Evolutionary conservation across 129 eudicot genomes (phyloP).

Genomic region (Kitagawia praeruptora): DNA sequence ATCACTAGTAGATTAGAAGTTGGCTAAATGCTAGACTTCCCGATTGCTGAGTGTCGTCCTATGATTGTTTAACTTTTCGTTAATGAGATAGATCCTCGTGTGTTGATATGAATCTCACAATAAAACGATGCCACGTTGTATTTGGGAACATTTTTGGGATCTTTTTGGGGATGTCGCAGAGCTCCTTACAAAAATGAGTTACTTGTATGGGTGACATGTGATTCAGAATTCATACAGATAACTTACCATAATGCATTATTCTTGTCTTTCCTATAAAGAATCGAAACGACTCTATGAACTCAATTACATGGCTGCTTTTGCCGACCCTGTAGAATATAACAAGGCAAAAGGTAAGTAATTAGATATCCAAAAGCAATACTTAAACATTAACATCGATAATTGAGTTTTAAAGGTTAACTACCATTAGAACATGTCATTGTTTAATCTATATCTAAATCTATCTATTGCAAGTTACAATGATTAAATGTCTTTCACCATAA

Average conservation of each 20-base stretch:
- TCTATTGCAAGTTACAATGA: background rate
- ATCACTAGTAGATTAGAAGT: too few species aligned
- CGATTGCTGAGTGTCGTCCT: too few species aligned
- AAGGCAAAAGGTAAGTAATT: background rate
- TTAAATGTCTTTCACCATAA: slow-evolving; percentile 9
- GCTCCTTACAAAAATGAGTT: too few species aligned
- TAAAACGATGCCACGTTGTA: too few species aligned
- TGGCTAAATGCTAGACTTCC: too few species aligned
- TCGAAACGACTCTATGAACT: background rate
- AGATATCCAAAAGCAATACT: background rate
- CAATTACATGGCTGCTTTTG: background rate
- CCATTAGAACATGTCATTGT: background rate
- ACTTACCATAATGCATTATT: background rate
- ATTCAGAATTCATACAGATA: background rate
- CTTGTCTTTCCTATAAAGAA: background rate
- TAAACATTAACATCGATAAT: background rate
- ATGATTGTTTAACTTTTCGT: too few species aligned
- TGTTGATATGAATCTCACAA: too few species aligned
- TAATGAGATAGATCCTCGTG: too few species aligned
- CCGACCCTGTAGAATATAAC: slow-evolving; percentile 6
- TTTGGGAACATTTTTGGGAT: too few species aligned
- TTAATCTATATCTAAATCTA: background rate
- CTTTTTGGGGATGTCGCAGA: too few species aligned
- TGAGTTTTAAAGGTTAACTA: background rate
- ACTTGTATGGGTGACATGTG: background rate